phyloP scores from a whole-genome alignment of 1,284 basidiomycete species.

The Rhodotorula sp. region DNA sequence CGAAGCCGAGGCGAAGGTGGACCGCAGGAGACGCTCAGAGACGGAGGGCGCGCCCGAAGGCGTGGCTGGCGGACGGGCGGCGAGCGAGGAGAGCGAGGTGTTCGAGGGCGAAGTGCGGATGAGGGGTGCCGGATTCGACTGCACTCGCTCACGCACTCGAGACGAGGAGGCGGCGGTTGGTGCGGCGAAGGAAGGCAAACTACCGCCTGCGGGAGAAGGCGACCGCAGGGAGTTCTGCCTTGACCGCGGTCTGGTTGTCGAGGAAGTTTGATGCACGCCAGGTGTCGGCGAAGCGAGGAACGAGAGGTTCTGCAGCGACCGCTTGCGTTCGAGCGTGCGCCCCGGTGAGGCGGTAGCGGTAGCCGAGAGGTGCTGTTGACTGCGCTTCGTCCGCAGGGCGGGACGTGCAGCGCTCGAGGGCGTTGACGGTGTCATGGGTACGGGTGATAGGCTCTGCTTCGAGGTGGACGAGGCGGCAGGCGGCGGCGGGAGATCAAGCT shows the following conservation, averaged over 20 bases:
- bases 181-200: constrained; percentile 22
- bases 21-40: neutral
- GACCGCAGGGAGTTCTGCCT: neutral
- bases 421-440: neutral
- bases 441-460: neutral
- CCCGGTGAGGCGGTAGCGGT: neutral
- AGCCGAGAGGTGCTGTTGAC: constrained; percentile 16
- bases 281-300: neutral
- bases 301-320: constrained; percentile 26
- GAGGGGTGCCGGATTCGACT: constrained; percentile 24
- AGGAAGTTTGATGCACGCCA: neutral
- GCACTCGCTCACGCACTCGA: constrained; percentile 21
- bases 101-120: constrained; percentile 2
- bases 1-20: constrained; percentile 13
- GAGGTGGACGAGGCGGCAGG: neutral
- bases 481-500: constrained; percentile 1
- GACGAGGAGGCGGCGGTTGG: constrained; percentile 31
- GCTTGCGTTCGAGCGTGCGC: constrained; percentile 24
- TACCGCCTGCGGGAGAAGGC: constrained; percentile 7
- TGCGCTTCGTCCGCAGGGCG: constrained; percentile 10
- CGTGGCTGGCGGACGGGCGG: neutral
- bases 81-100: neutral
- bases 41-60: neutral
- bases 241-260: neutral
- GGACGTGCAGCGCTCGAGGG: neutral